phyloP scores from a whole-genome alignment of 371 early-diverging fungal genomes.

The Gilbertella persicaria region DNA sequence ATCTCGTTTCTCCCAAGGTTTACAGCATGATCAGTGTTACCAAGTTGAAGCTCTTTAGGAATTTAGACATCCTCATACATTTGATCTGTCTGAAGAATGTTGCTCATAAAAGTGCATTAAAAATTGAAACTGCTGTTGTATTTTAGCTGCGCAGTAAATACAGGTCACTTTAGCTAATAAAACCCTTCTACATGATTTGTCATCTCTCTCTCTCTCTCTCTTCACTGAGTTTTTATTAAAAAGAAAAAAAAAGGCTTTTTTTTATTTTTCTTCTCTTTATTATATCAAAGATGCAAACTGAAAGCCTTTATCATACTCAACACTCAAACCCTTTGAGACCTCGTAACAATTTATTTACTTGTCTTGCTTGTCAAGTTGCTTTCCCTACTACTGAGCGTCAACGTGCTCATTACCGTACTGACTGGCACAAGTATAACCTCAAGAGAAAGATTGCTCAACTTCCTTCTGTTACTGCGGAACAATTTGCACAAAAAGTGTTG shows the following conservation, averaged over 20 bases:
- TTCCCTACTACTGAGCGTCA: slow-evolving; percentile 83
- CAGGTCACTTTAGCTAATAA: too few relatives aligned
- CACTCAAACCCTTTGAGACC: slow-evolving; percentile 29
- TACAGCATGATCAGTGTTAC: too few relatives aligned
- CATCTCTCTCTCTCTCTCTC: too few relatives aligned
- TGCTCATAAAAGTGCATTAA: too few relatives aligned
- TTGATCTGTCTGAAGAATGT: too few relatives aligned
- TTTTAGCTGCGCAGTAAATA: too few relatives aligned
- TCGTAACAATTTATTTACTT: slow-evolving; percentile 55
- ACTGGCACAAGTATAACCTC: slow-evolving; percentile 92
- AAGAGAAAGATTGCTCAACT: slow-evolving; percentile 85
- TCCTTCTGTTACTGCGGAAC: slow-evolving; percentile 71
- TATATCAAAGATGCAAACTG: slow-evolving; percentile 8
- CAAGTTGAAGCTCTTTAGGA: too few relatives aligned
- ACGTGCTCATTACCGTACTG: slow-evolving; percentile 81
- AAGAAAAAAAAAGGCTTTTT: slow-evolving; percentile 1
- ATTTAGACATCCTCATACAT: too few relatives aligned
- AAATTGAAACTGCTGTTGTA: too few relatives aligned
- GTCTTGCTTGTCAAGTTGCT: slow-evolving; percentile 82
- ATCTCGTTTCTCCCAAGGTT: too few relatives aligned
- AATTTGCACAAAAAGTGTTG: slow-evolving; percentile 68
- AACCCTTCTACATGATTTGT: too few relatives aligned
- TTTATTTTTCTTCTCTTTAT: neutral
- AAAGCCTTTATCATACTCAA: slow-evolving; percentile 12
- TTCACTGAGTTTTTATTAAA: too few relatives aligned